Conservation (phyloP, 148 eudicot species). For the Rhododendron vialii region DNA sequence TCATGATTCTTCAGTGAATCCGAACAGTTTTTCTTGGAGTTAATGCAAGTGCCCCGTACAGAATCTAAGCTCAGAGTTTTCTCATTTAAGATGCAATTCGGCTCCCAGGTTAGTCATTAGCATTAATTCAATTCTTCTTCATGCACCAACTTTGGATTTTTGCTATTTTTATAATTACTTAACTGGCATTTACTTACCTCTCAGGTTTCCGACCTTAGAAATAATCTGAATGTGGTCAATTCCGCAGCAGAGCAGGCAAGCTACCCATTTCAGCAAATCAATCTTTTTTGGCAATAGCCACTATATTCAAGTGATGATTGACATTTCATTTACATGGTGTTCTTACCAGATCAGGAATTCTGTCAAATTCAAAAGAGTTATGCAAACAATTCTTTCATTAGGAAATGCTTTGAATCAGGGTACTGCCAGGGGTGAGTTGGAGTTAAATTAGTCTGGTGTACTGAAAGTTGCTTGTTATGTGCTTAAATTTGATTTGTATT, state of each 20-base stretch:
- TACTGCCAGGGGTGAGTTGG: conserved; percentile 81
- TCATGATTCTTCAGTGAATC: neutral
- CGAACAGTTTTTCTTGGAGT: conserved; percentile 75
- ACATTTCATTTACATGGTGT: conserved; percentile 10
- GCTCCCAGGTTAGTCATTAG: conserved; percentile 55
- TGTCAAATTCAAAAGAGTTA: conserved; percentile 61
- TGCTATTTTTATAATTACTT: neutral
- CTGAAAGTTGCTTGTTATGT: neutral
- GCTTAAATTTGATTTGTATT: neutral
- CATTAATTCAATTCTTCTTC: conserved; percentile 6
- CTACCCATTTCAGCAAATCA: neutral
- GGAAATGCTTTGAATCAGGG: conserved; percentile 97
- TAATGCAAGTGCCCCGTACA: conserved; percentile 83
- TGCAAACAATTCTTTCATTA: conserved; percentile 87
- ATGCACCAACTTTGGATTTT: neutral
- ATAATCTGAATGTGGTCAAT: conserved; percentile 52
- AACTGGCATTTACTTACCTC: neutral
- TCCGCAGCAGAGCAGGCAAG: conserved; percentile 84
- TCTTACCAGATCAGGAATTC: conserved; percentile 74
- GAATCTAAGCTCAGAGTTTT: conserved; percentile 86
- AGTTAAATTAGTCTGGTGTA: neutral
- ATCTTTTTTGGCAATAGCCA: neutral
- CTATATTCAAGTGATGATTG: neutral
- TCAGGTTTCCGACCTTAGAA: conserved; percentile 78
- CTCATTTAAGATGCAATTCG: conserved; percentile 85